Evolutionary conservation across 2,329 filamentous ascomycete species (phyloP).

Genomic region (Calonectria pauciramosa): DNA sequence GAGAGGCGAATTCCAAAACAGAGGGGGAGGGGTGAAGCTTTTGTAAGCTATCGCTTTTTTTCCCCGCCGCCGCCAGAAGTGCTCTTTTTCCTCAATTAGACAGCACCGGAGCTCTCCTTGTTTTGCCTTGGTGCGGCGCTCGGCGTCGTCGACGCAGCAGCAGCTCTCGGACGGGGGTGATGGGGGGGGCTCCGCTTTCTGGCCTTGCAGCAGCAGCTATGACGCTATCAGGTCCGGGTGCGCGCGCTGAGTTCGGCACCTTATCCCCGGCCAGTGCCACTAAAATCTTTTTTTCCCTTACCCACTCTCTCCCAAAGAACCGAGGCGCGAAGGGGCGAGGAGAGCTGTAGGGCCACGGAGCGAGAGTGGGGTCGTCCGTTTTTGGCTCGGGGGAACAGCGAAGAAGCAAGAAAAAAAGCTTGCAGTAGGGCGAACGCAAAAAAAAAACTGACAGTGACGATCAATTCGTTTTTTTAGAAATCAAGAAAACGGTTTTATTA

Average conservation of each 20-base stretch:
- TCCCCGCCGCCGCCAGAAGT: background rate
- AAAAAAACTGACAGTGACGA: background rate
- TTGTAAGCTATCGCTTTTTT: constrained; percentile 17
- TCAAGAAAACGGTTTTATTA: background rate
- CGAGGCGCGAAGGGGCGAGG: constrained; percentile 22
- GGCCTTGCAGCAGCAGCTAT: constrained; percentile 39
- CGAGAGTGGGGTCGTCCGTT: background rate
- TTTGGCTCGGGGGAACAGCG: background rate
- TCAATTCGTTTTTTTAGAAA: background rate
- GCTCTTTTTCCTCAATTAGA: constrained; percentile 3
- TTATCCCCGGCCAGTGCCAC: constrained; percentile 24
- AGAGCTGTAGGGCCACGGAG: background rate
- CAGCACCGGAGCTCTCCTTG: background rate
- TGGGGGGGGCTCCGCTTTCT: constrained; percentile 11
- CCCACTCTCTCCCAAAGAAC: background rate
- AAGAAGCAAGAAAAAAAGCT: background rate
- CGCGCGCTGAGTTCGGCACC: constrained; percentile 10
- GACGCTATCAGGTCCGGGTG: constrained; percentile 34
- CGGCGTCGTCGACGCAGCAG: background rate
- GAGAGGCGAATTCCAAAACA: background rate
- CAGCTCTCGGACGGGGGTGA: background rate
- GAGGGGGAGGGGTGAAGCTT: constrained; percentile 17
- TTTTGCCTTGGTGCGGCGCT: constrained; percentile 4
- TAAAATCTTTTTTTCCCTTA: background rate
- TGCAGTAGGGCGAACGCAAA: constrained; percentile 11